Base-by-base conservation (phyloP, 306 rosid genomes). In the Quercus engelmannii region DNA sequence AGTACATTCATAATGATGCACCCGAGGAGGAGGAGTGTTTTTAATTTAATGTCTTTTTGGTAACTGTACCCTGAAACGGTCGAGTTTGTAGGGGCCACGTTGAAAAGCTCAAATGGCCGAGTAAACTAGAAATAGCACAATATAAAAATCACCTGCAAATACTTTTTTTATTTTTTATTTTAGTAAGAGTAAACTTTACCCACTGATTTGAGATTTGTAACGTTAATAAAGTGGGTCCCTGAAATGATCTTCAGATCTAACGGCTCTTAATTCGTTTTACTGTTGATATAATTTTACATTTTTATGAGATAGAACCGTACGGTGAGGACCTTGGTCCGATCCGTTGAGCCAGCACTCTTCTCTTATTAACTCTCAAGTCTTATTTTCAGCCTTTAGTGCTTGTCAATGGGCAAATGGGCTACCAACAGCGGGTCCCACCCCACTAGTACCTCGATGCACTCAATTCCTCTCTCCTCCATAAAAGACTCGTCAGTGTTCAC, bases 41-140 rank as follows among this genome's bases (percentile, higher is more conserved):
- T 63, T 21, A 4, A 4, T 23, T 11, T 4, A 65, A 23, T 38
- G 6, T 55, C 41, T 21, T 30, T 35, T 11, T 1, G 19, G 20
- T 5, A 6, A 17, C 25, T n/a, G 30, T 20, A 46, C 9, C 58
- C 17, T 49, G 54, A 49, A 41, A 46, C 43, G 90, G 86, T 87
- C 90, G 83, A 81, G 38, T 76, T 78, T 49, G 71, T 73, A 58
- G 14, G 79, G 84, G 70, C 82, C 58, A 58, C 76, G 77, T 73
- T 75, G n/a, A 30, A 18, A 30, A 18, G 77, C 23, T 38, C 8
- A 31, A 79, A n/a, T 5, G 31, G 65, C 46, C 3, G 6, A 12
- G 30, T 18, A 38, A 38, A 7, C 46, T 7, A 1, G 1, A 62
- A 62, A 5, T 23, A 0, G 2, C 7, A 28, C 46, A 63, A 26